phyloP scores from a whole-genome alignment of 164 flowering plant genomes.

The Platanus orientalis region DNA sequence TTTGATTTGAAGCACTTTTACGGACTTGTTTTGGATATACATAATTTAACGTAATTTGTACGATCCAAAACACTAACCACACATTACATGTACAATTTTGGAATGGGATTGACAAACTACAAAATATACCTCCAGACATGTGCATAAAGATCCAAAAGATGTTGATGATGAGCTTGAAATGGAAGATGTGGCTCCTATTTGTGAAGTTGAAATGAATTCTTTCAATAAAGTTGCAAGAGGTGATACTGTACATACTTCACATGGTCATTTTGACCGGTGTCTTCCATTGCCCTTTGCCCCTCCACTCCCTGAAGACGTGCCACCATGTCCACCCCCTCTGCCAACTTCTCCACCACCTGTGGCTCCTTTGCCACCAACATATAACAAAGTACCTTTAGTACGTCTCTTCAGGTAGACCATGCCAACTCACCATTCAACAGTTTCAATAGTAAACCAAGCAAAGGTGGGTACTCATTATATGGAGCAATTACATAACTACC shows the following conservation, averaged over 20 bases:
- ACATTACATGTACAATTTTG: too few relatives aligned
- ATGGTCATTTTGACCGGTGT: slow-evolving; percentile 27
- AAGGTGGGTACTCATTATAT: slow-evolving; percentile 75
- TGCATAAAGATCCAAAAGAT: too few relatives aligned
- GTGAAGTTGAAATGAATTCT: slow-evolving; percentile 43
- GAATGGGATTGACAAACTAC: too few relatives aligned
- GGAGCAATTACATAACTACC: slow-evolving; percentile 92
- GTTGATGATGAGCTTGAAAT: too few relatives aligned
- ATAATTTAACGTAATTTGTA: too few relatives aligned
- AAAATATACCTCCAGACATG: too few relatives aligned
- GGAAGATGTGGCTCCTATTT: slow-evolving; percentile 78
- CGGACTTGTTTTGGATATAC: too few relatives aligned
- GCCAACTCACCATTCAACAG: slow-evolving; percentile 91
- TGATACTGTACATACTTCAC: slow-evolving; percentile 17
- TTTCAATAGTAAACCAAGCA: slow-evolving; percentile 87
- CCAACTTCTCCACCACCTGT: slow-evolving; percentile 43
- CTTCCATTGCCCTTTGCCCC: slow-evolving; percentile 33
- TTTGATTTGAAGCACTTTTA: too few relatives aligned
- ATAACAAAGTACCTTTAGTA: slow-evolving; percentile 59
- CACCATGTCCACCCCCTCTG: slow-evolving; percentile 63
- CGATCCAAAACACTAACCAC: too few relatives aligned
- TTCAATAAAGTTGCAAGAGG: slow-evolving; percentile 15
- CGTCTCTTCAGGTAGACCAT: slow-evolving; percentile 98
- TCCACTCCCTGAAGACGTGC: slow-evolving; percentile 50
- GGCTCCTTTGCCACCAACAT: slow-evolving; percentile 22